Percentiles rank a stretch among this genome's conserved stretches.
Conservation (phyloP, 2,329 filamentous ascomycete species). For the Lithohypha guttulata region DNA sequence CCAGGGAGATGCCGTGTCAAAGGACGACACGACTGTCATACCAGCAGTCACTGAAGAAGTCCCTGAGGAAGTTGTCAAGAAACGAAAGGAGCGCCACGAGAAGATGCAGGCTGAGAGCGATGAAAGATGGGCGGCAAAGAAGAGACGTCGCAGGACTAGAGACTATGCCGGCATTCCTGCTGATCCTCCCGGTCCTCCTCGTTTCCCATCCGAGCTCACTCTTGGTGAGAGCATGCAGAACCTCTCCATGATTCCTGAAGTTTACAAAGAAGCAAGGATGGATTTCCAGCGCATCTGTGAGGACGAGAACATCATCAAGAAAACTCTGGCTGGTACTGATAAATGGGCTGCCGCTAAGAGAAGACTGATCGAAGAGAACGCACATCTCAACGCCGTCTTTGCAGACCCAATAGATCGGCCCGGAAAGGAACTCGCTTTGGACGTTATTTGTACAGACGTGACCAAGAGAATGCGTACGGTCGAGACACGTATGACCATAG, state of each 20-base stretch:
- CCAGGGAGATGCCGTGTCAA: constrained; percentile 20
- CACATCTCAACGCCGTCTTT: constrained; percentile 53
- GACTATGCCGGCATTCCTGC: constrained; percentile 58
- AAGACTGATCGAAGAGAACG: constrained; percentile 52
- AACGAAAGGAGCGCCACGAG: constrained; percentile 44
- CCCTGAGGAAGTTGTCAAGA: constrained; percentile 39
- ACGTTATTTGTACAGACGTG: constrained; percentile 70
- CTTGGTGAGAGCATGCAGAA: constrained; percentile 66
- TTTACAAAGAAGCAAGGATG: constrained; percentile 55
- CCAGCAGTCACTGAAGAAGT: constrained; percentile 23
- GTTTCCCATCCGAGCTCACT: constrained; percentile 74
- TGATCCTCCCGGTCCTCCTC: constrained; percentile 56
- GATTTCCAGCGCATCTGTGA: constrained; percentile 62
- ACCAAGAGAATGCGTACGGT: constrained; percentile 65
- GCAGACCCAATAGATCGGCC: constrained; percentile 48
- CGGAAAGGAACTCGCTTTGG: constrained; percentile 57
- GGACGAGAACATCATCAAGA: constrained; percentile 58
- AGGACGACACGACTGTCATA: background rate
- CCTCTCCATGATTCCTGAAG: constrained; percentile 50
- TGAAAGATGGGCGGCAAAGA: constrained; percentile 52
- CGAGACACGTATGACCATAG: constrained; percentile 57
- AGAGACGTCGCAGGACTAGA: constrained; percentile 57
- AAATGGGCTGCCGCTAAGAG: constrained; percentile 63
- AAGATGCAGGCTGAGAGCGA: constrained; percentile 49
- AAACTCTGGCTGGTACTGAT: constrained; percentile 62